Conservation (phyloP, 1,139 yeast species). For the Kurtzmaniella quercitrusa region DNA sequence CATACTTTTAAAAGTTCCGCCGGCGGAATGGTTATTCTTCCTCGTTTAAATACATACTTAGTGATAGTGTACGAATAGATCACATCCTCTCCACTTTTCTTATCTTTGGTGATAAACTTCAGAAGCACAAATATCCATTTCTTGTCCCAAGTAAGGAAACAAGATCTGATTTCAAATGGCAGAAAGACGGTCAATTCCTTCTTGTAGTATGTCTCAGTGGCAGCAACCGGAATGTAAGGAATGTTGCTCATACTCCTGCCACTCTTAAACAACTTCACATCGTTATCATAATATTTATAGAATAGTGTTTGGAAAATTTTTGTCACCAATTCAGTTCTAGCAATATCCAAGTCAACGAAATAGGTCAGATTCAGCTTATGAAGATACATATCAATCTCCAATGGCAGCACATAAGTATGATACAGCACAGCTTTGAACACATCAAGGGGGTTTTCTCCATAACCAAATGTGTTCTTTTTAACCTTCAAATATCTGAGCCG, state of each 20-base stretch:
- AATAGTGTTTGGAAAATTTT: slow-evolving; percentile 51
- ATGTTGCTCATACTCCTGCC: slow-evolving; percentile 22
- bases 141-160: slow-evolving; percentile 77
- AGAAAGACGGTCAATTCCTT: slow-evolving; percentile 70
- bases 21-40: slow-evolving; percentile 69
- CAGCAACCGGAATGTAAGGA: slow-evolving; percentile 78
- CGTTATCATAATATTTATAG: slow-evolving; percentile 37
- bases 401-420: slow-evolving; percentile 61
- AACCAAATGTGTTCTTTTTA: slow-evolving; percentile 34
- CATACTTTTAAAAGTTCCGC: slow-evolving; percentile 50
- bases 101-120: slow-evolving; percentile 45
- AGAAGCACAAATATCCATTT: slow-evolving; percentile 80
- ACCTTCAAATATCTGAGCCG: slow-evolving; percentile 16
- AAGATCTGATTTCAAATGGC: slow-evolving; percentile 49
- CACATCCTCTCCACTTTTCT: slow-evolving; percentile 26
- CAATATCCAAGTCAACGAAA: slow-evolving; percentile 77
- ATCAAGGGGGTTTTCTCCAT: slow-evolving; percentile 17
- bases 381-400: slow-evolving; percentile 80
- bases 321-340: slow-evolving; percentile 62
- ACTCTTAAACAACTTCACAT: slow-evolving; percentile 27
- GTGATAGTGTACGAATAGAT: slow-evolving; percentile 64
- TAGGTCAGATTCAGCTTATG: slow-evolving; percentile 89
- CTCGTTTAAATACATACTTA: slow-evolving; percentile 69
- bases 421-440: slow-evolving; percentile 45
- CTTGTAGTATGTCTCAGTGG: slow-evolving; percentile 63